A percentile compares a stretch with the other conserved stretches of the same genome.
These are phyloP conservation scores for Puccinia brachypodii DNA, from an alignment of 1,284 basidiomycete species.

Conservation along the genomic window DNA sequence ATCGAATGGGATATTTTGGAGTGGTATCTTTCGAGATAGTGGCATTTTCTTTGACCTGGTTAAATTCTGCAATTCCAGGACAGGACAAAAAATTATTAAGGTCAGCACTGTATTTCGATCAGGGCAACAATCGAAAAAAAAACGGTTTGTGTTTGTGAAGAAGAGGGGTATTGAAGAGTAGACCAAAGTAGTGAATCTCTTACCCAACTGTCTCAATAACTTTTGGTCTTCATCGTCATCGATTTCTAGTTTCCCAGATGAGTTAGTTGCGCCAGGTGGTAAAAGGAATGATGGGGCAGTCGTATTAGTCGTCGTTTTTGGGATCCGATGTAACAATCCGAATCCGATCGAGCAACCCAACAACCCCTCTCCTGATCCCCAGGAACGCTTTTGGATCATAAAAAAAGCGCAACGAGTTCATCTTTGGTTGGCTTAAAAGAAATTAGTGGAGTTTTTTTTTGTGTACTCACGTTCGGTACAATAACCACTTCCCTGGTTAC, in stretches of 20 bases:
- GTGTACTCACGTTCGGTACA: slow-evolving; percentile 68
- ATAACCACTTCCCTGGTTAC: slow-evolving; percentile 76
- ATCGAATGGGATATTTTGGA: background rate
- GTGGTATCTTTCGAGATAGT: background rate
- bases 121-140: background rate
- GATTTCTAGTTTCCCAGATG: background rate
- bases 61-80: background rate
- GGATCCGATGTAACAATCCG: slow-evolving; percentile 85
- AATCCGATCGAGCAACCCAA: slow-evolving; percentile 84
- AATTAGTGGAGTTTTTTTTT: background rate
- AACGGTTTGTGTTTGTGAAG: background rate
- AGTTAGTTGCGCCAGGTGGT: slow-evolving; percentile 9
- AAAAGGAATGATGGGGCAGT: slow-evolving; percentile 36
- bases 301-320: slow-evolving; percentile 57
- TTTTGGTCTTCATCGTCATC: slow-evolving; percentile 21
- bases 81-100: background rate
- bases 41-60: slow-evolving; percentile 4
- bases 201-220: slow-evolving; percentile 14
- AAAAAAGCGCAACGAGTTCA: background rate
- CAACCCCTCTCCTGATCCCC: slow-evolving; percentile 84
- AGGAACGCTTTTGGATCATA: slow-evolving; percentile 65
- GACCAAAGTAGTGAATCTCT: background rate
- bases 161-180: too few relatives aligned
- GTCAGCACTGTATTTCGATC: too few relatives aligned
- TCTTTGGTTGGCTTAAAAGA: background rate